Percentiles rank a stretch among this genome's conserved stretches.
Evolutionary conservation across 2,329 filamentous ascomycete species (phyloP).

Genomic region (Cyphellophora europaea): DNA sequence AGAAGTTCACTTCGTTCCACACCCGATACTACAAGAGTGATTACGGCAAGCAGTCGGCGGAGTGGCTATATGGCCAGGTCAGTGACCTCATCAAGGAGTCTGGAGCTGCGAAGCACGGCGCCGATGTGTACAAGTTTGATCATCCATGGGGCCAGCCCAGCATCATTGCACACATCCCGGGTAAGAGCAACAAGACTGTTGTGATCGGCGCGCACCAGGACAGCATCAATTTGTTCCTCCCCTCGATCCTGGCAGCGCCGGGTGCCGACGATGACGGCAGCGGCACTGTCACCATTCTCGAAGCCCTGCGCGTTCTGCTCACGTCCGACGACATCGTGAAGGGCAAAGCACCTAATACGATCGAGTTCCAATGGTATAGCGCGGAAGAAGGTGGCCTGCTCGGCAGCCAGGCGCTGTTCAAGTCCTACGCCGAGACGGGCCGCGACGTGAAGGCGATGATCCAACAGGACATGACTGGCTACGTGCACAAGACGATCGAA

Average conservation of each 20-base stretch:
- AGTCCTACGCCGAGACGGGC: conserved; percentile 61
- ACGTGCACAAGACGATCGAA: conserved; percentile 70
- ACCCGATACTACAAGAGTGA: conserved; percentile 51
- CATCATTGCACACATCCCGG: conserved; percentile 85
- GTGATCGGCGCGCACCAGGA: conserved; percentile 91
- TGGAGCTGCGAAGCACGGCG: conserved; percentile 57
- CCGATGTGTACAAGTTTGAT: conserved; percentile 62
- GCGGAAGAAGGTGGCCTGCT: conserved; percentile 82
- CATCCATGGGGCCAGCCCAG: conserved; percentile 86
- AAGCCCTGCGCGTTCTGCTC: conserved; percentile 75
- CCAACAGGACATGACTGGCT: conserved; percentile 97
- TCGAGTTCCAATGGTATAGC: conserved; percentile 96
- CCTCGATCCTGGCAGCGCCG: conserved; percentile 72
- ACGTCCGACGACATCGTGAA: conserved; percentile 59
- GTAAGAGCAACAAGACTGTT: conserved; percentile 71
- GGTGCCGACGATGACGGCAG: conserved; percentile 95
- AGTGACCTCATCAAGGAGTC: conserved; percentile 60
- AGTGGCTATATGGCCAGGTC: conserved; percentile 74
- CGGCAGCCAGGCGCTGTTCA: conserved; percentile 84
- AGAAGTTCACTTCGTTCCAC: conserved; percentile 54
- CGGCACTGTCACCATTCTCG: conserved; percentile 87
- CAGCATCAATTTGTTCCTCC: conserved; percentile 86
- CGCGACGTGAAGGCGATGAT: conserved; percentile 90
- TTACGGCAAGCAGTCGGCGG: conserved; percentile 71
- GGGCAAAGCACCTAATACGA: conserved; percentile 69